These are phyloP conservation scores for Tetrahymena malaccensis DNA, from an alignment of 73 alveolate species.

Conservation along the genomic window DNA sequence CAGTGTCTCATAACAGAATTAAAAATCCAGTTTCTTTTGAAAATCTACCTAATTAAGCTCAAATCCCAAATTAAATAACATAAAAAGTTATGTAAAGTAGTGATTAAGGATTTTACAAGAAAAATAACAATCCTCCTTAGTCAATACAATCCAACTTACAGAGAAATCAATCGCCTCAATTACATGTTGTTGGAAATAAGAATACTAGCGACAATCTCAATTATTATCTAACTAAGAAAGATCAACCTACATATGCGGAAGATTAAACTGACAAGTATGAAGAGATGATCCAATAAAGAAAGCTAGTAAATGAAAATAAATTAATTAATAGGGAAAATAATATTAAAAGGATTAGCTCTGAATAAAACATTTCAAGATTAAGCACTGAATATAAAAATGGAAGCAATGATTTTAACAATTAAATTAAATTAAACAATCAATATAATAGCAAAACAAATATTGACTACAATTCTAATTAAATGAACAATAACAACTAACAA, in stretches of 20 bases:
- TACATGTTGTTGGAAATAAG: background rate
- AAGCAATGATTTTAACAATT: background rate
- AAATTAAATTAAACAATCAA: background rate
- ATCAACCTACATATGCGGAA: background rate
- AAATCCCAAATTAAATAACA: background rate
- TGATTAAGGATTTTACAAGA: background rate
- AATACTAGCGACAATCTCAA: background rate
- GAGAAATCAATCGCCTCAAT: background rate
- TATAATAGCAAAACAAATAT: too few relatives aligned
- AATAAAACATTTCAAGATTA: background rate
- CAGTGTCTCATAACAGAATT: background rate
- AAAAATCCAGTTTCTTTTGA: background rate
- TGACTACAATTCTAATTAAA: background rate
- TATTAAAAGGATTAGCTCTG: background rate
- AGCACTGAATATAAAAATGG: background rate
- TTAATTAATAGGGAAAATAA: background rate
- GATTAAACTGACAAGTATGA: background rate
- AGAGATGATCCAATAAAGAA: background rate
- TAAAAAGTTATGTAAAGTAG: background rate
- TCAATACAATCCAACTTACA: background rate
- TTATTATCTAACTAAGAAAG: background rate
- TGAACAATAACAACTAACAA: background rate
- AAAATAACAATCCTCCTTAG: background rate
- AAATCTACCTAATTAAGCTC: background rate
- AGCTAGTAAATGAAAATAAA: background rate